Conservation (phyloP, 139 green algal genomes). For the Closterium sp. region DNA sequence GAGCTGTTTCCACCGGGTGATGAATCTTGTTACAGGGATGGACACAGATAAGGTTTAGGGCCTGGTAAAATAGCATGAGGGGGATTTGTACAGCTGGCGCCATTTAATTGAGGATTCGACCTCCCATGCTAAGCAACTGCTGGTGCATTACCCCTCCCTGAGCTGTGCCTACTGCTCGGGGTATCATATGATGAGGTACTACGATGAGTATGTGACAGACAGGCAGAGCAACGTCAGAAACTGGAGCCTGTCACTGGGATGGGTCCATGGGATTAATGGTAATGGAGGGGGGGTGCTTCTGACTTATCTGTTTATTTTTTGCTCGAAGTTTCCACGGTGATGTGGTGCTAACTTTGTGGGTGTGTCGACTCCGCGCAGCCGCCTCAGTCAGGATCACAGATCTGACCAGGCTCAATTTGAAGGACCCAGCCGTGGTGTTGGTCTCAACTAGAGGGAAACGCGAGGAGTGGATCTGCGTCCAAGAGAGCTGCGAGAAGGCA, state of each 20-base stretch:
- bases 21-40: not conserved
- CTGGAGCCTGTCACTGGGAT: not conserved
- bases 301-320: no score
- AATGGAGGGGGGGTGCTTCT: not conserved
- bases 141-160: not conserved
- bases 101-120: no score
- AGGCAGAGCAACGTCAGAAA: not conserved
- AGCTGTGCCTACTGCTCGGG: not conserved
- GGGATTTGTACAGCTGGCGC: no score
- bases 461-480: not conserved
- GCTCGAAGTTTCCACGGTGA: no score
- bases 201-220: not conserved
- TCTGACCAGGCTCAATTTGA: not conserved
- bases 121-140: not conserved
- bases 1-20: not conserved
- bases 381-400: not conserved
- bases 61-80: not conserved
- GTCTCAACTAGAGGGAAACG: not conserved
- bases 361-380: no score
- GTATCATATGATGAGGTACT: not conserved
- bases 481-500: not conserved
- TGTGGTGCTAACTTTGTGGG: no score
- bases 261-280: not conserved
- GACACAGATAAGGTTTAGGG: not conserved
- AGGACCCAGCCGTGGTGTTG: not conserved